Base-by-base conservation (phyloP, 805 yeast genomes). In the Clavispora vitiphila region DNA sequence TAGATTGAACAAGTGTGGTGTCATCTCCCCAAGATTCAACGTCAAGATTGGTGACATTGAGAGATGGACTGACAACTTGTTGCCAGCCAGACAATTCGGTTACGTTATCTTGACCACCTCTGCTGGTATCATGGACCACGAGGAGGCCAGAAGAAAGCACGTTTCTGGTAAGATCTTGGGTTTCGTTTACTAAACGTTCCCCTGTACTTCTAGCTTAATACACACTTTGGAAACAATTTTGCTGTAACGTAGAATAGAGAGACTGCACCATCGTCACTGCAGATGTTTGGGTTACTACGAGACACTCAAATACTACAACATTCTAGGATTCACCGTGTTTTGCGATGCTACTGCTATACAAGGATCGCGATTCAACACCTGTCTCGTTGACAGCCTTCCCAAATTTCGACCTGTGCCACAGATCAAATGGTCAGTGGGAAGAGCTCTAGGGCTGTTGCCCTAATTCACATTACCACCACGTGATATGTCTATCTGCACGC, bases 1-100 rank as follows among this genome's bases (percentile, higher is more conserved):
- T 75, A 86, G 97, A 80, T 81, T 89, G 67, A 89, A 65, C 56
- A 55, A 55, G 54, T 53, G 57, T 48, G 58, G 58, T 51, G 58
- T 55, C 32, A 55, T 55, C 44, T 55, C 58, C 36, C 58, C 58
- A 43, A 51, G 58, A 50, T 55, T 55, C 53, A 55, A 55, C 55
- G 58, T 55, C 46, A 53, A 53, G 52, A 53, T 55, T 38, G 42
- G 42, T 42, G 58, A 53, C 50, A 51, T 55, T 32, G 58, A 55
- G 50, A 47, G 53, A 45, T 55, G 58, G 58, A 55, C 58, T 38
- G 58, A 55, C 57, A 55, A 55, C 58, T 55, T 55, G 57, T 55
- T 55, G 52, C 58, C 58, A 30, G 57, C 58, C 45, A 54, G 58
- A 53, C 58, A 55, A 42, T 53, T 53, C 38, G 58, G 58, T 50